These are phyloP conservation scores for Trypanosoma congolense DNA, from an alignment of 208 protist genomes.

Conservation along the genomic window DNA sequence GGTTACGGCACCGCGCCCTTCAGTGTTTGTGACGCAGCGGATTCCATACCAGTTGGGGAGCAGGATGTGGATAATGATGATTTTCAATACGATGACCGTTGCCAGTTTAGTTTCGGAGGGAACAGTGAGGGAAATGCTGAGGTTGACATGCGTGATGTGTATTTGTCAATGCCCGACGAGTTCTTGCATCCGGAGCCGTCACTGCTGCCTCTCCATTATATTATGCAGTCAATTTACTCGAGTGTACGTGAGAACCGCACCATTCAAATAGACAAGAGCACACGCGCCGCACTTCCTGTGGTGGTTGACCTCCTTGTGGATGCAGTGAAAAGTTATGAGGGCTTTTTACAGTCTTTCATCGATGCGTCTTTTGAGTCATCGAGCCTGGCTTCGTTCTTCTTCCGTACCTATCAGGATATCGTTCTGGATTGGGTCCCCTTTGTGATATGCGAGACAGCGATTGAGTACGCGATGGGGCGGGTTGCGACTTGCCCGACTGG, in stretches of 20 bases:
- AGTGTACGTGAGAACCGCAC: constrained; percentile 23
- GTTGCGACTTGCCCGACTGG: constrained; percentile 22
- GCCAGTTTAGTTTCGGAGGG: background rate
- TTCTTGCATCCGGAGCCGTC: constrained; percentile 30
- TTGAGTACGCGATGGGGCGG: constrained; percentile 34
- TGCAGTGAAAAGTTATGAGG: constrained; percentile 28
- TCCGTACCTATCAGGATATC: constrained; percentile 36
- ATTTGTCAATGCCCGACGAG: constrained; percentile 17
- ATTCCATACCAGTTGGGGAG: background rate
- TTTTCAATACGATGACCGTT: background rate
- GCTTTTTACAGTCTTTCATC: constrained; percentile 28
- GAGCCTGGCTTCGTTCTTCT: constrained; percentile 25
- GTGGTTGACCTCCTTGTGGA: constrained; percentile 37
- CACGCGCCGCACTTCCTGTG: constrained; percentile 18
- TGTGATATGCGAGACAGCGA: constrained; percentile 38
- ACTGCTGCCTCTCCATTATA: constrained; percentile 30
- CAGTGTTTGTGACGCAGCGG: constrained; percentile 7
- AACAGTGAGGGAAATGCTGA: background rate
- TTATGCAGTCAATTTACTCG: constrained; percentile 26
- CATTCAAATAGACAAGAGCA: constrained; percentile 21
- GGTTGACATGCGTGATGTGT: background rate
- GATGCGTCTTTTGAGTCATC: constrained; percentile 9
- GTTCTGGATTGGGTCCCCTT: constrained; percentile 37
- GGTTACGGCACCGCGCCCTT: constrained; percentile 48
- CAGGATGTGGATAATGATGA: background rate